phyloP scores from a whole-genome alignment of 495 filamentous ascomycete genomes.

The Podospora bellae-mahoneyi region DNA sequence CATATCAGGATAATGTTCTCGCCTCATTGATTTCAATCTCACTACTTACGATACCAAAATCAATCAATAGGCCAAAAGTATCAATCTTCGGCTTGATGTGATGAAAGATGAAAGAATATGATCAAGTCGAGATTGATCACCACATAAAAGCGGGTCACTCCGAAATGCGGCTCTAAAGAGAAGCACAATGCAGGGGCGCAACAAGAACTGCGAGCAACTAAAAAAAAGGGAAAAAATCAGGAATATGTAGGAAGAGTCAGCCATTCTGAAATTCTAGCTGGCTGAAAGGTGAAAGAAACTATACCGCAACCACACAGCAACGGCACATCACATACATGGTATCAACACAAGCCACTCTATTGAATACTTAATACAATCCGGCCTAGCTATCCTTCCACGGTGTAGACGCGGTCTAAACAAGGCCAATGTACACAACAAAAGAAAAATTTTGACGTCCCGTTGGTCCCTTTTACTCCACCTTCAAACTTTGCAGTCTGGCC shows the following conservation, averaged over 20 bases:
- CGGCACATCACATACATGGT: background rate
- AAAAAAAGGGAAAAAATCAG: background rate
- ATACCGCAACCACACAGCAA: background rate
- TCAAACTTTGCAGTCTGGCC: conserved; percentile 59
- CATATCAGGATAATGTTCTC: background rate
- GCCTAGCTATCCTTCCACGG: background rate
- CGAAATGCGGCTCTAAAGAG: background rate
- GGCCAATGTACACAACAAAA: conserved; percentile 25
- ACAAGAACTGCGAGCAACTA: background rate
- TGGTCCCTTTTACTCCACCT: conserved; percentile 42
- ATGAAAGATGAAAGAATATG: background rate
- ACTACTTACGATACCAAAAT: background rate
- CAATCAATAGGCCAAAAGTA: background rate
- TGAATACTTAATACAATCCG: conserved; percentile 22
- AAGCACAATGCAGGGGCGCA: background rate
- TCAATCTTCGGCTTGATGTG: background rate
- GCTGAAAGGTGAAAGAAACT: no score
- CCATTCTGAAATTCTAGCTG: background rate
- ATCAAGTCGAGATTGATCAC: background rate
- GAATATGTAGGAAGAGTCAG: background rate
- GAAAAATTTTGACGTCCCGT: conserved; percentile 3
- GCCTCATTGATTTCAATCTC: background rate
- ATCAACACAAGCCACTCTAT: conserved; percentile 18
- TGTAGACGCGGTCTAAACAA: conserved; percentile 16
- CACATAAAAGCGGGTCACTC: background rate